Evolutionary conservation across 768 basidiomycete genomes (phyloP), one percentile per base, ranked within the genome.

Genomic region (Tulasnella sp.): DNA sequence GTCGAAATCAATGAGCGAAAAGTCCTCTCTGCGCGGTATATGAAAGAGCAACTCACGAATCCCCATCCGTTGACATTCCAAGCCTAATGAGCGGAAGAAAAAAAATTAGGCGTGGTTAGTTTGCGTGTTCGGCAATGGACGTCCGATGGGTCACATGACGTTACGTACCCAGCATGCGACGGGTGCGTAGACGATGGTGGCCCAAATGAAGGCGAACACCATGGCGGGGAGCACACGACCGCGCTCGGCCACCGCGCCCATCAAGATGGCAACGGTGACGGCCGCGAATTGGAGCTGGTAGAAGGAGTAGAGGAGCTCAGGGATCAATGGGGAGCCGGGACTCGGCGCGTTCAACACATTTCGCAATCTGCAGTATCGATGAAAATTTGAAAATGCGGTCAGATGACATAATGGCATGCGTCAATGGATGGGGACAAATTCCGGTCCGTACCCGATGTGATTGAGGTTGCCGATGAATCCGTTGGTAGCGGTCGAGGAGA

Each of bases 281-380:
- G 92, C 93, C 31, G 92, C 93, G 84, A 94, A 95, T 86, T 94
- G 93, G 92, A 94, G 93, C 84, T 94, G 93, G 88, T 94, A 96
- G 86, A 96, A 93, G 83, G 90, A 91, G 87, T 94, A 97, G 42
- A 97, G 88, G 74, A 96, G 87, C 79, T 92, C 92, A 12, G 96
- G 96, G 80, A 97, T 91, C 60, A 94, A 89, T 58, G 92, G 91
- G 0, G 93, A 93, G 20, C 94, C 96, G 18, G 93, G 92, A 14
- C 93, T 93, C 0, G 94, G 92, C 20, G 90, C 87, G 41, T 86
- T 92, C 80, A 93, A 88, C 41, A 96, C 95, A 80, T 91, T 88
- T 78, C 90, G 88, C 64, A 97, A 87, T 31, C 76, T 77, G 54
- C 18, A 14, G 2, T 24, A 50, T 75, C 72, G 72, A 34, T 41